Conservation (phyloP, 306 rosid genomes). For the Quercus ilex region DNA sequence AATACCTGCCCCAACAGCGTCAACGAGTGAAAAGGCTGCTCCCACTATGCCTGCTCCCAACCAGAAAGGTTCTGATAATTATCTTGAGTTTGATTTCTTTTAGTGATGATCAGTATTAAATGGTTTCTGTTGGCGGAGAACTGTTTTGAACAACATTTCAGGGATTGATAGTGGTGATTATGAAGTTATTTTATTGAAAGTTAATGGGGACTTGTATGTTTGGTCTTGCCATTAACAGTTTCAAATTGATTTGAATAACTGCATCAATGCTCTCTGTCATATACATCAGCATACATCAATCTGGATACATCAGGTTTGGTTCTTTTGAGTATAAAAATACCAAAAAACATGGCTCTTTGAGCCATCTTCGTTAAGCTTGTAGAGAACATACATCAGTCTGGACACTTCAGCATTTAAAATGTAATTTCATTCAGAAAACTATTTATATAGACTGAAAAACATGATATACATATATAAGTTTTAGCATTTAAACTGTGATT, state of each 20-base stretch:
- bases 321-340: no score
- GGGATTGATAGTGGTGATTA: conserved; percentile 40
- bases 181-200: conserved; percentile 28
- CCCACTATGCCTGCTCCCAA: conserved; percentile 48
- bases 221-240: conserved; percentile 3
- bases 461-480: no score
- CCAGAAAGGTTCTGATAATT: conserved; percentile 74
- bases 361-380: no score
- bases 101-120: conserved; percentile 48
- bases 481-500: no score
- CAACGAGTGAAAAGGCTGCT: conserved; percentile 57
- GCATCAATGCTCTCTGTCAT: neutral
- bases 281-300: no score
- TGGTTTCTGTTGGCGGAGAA: conserved; percentile 45
- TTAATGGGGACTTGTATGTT: conserved; percentile 56
- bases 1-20: conserved; percentile 66
- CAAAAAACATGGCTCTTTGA: no score
- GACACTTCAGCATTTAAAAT: no score
- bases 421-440: no score
- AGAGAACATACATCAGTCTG: no score
- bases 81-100: conserved; percentile 98
- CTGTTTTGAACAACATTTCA: conserved; percentile 50
- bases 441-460: no score
- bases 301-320: no score
- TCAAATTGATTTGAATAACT: neutral